Evolutionary conservation across 768 basidiomycete genomes (phyloP).

Genomic region (Lactarius trivialis): DNA sequence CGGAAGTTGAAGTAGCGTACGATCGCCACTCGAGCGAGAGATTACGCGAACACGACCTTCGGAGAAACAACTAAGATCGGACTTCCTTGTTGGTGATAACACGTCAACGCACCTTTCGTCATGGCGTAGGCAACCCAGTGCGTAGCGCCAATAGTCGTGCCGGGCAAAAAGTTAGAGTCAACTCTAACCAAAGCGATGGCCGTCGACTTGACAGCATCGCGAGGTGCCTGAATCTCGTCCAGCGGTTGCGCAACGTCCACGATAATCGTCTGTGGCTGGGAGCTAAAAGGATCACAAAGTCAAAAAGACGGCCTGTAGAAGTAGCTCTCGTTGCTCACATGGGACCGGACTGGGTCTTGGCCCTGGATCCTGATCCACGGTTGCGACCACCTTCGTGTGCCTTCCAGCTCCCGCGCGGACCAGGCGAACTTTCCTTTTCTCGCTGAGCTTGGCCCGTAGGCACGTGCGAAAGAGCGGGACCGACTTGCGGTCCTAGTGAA

Average conservation of each 20-base stretch:
- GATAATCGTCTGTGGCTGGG: conserved; percentile 59
- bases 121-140: conserved; percentile 93
- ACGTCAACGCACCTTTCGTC: conserved; percentile 54
- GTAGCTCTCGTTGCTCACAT: conserved; percentile 35
- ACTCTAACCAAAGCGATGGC: conserved; percentile 86
- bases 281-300: conserved; percentile 32
- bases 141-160: conserved; percentile 83
- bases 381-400: conserved; percentile 33
- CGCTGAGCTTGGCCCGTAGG: conserved; percentile 30
- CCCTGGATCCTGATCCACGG: conserved; percentile 38
- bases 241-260: conserved; percentile 70
- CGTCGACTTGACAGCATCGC: conserved; percentile 78
- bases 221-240: conserved; percentile 68
- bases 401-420: conserved; percentile 43
- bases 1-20: conserved; percentile 74
- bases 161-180: conserved; percentile 76
- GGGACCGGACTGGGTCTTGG: conserved; percentile 49
- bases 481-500: conserved; percentile 34
- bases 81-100: background rate
- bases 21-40: conserved; percentile 81
- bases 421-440: conserved; percentile 70
- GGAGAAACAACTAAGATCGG: background rate
- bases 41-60: conserved; percentile 80
- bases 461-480: conserved; percentile 31
- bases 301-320: background rate